These are phyloP conservation scores for Candida railenensis DNA, from an alignment of 805 yeast genomes.

Conservation along the genomic window DNA sequence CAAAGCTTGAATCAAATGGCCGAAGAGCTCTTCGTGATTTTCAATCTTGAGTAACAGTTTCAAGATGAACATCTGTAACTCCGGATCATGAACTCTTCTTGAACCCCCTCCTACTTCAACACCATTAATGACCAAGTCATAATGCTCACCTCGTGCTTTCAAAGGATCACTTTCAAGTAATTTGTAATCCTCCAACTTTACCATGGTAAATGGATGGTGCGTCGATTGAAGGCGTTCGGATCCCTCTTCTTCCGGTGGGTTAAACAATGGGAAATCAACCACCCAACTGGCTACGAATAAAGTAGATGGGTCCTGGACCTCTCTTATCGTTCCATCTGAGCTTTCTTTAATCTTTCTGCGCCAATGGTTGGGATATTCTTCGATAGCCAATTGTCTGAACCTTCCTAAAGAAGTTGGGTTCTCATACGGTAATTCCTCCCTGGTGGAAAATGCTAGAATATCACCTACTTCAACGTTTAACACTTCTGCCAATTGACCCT, in stretches of 20 bases:
- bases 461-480: constrained; percentile 64
- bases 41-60: constrained; percentile 58
- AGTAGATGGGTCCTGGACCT: constrained; percentile 14
- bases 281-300: constrained; percentile 78
- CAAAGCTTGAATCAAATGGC: constrained; percentile 81
- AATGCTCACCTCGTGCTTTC: constrained; percentile 81
- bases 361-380: constrained; percentile 50
- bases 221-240: constrained; percentile 56
- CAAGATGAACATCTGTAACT: constrained; percentile 72
- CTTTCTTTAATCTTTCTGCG: constrained; percentile 31
- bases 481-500: constrained; percentile 11
- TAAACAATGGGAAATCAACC: constrained; percentile 88
- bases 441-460: constrained; percentile 73
- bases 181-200: constrained; percentile 64
- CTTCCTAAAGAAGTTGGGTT: constrained; percentile 95
- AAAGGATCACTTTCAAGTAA: constrained; percentile 55
- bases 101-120: constrained; percentile 98
- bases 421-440: constrained; percentile 71
- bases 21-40: constrained; percentile 66
- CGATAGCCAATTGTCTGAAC: constrained; percentile 72
- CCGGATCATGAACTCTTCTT: constrained; percentile 86
- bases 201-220: constrained; percentile 98
- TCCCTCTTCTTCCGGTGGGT: constrained; percentile 55
- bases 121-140: constrained; percentile 91
- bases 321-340: constrained; percentile 11